Evolutionary conservation across 768 basidiomycete species (phyloP).

Genomic region (Tylopilus subfusipes): DNA sequence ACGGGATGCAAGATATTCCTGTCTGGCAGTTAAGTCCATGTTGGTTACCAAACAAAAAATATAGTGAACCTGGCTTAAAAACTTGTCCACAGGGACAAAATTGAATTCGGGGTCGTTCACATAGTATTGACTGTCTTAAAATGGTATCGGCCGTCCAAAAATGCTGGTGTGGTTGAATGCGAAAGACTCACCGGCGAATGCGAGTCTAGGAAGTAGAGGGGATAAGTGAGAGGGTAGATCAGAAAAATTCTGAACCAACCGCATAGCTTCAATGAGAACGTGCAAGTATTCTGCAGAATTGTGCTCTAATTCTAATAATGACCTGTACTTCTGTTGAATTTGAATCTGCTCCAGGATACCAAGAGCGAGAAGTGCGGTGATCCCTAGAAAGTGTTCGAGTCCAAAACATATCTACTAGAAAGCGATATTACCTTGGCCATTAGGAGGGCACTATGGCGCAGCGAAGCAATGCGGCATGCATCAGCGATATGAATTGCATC

Average conservation of each 20-base stretch:
- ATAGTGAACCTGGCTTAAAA: conserved; percentile 72
- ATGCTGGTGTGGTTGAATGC: background rate
- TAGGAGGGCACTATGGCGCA: conserved; percentile 77
- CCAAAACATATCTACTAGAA: background rate
- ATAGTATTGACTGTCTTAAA: conserved; percentile 77
- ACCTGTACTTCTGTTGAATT: conserved; percentile 61
- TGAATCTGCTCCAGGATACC: conserved; percentile 90
- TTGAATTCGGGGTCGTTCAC: conserved; percentile 86
- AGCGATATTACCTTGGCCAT: conserved; percentile 71
- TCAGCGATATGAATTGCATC: conserved; percentile 6
- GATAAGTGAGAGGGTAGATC: conserved; percentile 1
- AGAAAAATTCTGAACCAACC: conserved; percentile 40
- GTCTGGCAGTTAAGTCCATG: conserved; percentile 3
- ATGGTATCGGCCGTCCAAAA: background rate
- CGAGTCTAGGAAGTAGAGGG: conserved; percentile 38
- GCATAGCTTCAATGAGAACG: conserved; percentile 76
- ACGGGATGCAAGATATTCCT: conserved; percentile 82
- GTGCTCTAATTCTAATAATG: conserved; percentile 79
- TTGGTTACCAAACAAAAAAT: background rate
- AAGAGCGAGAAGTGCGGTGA: conserved; percentile 88
- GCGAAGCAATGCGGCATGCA: background rate
- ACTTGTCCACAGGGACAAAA: conserved; percentile 72
- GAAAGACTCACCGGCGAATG: conserved; percentile 64
- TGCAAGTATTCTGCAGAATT: conserved; percentile 91
- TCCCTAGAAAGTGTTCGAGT: conserved; percentile 39